Evolutionary conservation across 2,329 filamentous ascomycete genomes (phyloP).

Genomic region (Balansia obtecta): DNA sequence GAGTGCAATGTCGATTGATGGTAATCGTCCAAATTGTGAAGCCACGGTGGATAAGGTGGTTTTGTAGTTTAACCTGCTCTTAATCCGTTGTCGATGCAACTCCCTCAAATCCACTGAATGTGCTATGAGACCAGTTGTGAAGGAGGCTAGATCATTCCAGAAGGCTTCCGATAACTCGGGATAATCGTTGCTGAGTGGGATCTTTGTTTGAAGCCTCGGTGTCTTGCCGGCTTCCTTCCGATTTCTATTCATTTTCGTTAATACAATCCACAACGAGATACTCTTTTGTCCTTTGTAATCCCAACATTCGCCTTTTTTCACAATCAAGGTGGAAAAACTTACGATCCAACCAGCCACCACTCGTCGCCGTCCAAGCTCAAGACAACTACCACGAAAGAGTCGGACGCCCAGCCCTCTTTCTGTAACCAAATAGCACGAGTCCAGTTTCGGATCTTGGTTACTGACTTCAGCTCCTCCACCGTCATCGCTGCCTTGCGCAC

Average conservation of each 20-base stretch:
- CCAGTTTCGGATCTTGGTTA: constrained; percentile 50
- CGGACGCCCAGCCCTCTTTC: constrained; percentile 55
- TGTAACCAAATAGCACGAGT: constrained; percentile 57
- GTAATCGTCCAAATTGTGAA: constrained; percentile 32
- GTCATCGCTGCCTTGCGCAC: constrained; percentile 34
- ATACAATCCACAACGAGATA: background rate
- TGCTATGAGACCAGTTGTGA: constrained; percentile 37
- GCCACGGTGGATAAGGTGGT: constrained; percentile 22
- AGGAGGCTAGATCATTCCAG: constrained; percentile 39
- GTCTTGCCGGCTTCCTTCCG: constrained; percentile 14
- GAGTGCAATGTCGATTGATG: constrained; percentile 35
- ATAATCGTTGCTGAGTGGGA: constrained; percentile 31
- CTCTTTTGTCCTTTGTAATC: constrained; percentile 8
- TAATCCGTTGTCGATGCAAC: constrained; percentile 31
- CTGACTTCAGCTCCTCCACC: constrained; percentile 42
- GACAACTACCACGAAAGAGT: constrained; percentile 62
- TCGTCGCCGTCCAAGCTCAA: constrained; percentile 61
- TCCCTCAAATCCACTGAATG: constrained; percentile 37
- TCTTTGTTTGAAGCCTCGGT: constrained; percentile 22
- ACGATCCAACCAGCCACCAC: constrained; percentile 66
- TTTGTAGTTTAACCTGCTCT: constrained; percentile 22
- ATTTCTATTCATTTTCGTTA: constrained; percentile 6
- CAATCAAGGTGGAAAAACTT: constrained; percentile 15
- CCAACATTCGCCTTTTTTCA: background rate
- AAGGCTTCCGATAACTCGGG: constrained; percentile 35